Evolutionary conservation across 148 eudicot species (phyloP), one percentile per base, ranked within the genome.

Genomic region (Selenicereus undatus): DNA sequence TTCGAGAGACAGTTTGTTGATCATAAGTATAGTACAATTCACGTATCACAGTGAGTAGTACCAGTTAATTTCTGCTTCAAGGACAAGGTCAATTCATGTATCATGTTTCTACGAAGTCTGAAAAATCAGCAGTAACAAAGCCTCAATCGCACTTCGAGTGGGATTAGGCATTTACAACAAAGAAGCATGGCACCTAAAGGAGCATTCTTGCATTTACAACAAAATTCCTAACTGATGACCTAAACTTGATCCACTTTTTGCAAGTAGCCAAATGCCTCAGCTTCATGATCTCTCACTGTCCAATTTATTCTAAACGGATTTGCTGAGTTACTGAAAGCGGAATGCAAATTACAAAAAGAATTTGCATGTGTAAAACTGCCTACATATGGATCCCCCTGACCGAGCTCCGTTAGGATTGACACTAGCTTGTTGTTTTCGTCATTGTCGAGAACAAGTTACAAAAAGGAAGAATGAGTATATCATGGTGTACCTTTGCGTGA

Each of bases 401-500:
- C 30, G 0, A 26, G 35, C 17, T 26, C 26, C 35, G 30, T 17
- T 12, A n/a, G 71, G 71, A 27, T 66, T 11, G 17, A 13, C 4
- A 14, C 35, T 66, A 65, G 17, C 35, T 66, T 66, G 5, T 65
- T 66, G 35, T 66, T 27, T 9, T 66, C 35, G 35, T 66, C 35
- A 2, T 66, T 27, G 35, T 66, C 35, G 71, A 10, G 35, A 39
- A 77, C 72, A 64, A 72, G 51, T 58, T 76, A 30, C 80, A 54
- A 71, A 71, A 22, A 26, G 5, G 26, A 76, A 1, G 14, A 78
- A 54, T 11, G 64, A 71, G 27, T 60, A 60, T 73, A 74, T 86
- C 81, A 84, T 48, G 90, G 86, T 81, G 83, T 83, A 51, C 75
- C 80, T 79, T 88, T 81, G 32, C 32, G 32, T 32, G 32, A 32